Conservation (phyloP, 177 flowering plant genomes). For the Vitis hybrid region DNA sequence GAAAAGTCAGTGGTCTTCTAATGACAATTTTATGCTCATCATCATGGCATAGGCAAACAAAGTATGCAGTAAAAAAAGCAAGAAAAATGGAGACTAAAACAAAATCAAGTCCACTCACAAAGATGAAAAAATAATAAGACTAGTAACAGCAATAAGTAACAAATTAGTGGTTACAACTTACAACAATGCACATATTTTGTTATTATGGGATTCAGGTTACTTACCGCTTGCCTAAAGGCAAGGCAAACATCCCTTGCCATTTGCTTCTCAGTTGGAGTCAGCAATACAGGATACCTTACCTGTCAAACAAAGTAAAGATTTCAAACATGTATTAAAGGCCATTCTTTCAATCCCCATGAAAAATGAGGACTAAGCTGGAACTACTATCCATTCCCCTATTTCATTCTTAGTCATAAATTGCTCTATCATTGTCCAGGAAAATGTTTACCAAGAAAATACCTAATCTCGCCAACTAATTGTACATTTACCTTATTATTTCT, state of each 20-base stretch:
- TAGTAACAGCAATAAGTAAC: neutral
- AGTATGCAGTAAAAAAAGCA: neutral
- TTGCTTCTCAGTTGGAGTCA: constrained; percentile 95
- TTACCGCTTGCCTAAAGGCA: constrained; percentile 92
- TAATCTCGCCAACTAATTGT: neutral
- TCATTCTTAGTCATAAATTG: neutral
- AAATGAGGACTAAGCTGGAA: neutral
- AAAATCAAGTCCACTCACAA: no score
- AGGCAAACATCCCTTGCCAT: constrained; percentile 98
- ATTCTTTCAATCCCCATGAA: neutral
- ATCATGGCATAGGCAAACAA: constrained; percentile 1
- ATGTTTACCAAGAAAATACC: neutral
- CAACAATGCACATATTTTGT: neutral
- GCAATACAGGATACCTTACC: constrained; percentile 96
- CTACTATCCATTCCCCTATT: neutral
- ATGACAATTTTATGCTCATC: neutral
- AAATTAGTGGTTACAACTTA: neutral
- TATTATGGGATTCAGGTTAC: constrained; percentile 18
- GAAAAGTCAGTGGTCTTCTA: neutral
- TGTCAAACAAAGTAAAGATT: constrained; percentile 26
- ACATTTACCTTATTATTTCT: neutral
- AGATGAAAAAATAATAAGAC: neutral
- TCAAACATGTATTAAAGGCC: neutral
- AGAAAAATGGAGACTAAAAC: neutral
- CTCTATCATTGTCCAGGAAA: neutral